Percentiles rank a stretch among this genome's conserved stretches.
Conservation (phyloP, 371 early-diverging fungal genomes). For the Mortierella sp. region DNA sequence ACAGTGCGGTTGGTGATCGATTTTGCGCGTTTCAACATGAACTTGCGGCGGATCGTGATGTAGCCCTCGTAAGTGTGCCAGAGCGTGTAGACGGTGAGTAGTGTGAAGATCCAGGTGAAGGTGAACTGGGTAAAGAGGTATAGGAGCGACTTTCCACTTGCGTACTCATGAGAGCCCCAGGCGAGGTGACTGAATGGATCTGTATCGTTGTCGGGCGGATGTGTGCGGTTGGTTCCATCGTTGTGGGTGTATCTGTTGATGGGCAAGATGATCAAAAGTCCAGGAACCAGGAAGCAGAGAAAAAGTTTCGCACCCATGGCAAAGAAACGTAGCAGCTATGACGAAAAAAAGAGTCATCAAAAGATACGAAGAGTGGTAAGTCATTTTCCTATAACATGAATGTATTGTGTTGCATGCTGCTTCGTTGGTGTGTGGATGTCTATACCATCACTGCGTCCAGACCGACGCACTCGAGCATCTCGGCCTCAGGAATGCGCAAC, state of each 20-base stretch:
- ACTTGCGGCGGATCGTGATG: constrained; percentile 64
- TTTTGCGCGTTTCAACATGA: constrained; percentile 60
- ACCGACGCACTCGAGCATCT: constrained; percentile 63
- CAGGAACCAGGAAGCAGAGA: constrained; percentile 40
- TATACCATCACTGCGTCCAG: constrained; percentile 70
- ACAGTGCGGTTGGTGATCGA: constrained; percentile 68
- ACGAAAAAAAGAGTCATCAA: background rate
- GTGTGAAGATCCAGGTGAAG: constrained; percentile 72
- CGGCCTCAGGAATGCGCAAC: constrained; percentile 58
- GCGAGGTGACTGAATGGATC: background rate
- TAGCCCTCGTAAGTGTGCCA: constrained; percentile 72
- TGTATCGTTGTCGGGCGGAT: background rate
- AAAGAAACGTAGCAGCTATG: constrained; percentile 60
- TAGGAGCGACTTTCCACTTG: constrained; percentile 13
- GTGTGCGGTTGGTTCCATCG: background rate
- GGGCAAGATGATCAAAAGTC: constrained; percentile 58
- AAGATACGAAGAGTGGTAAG: background rate
- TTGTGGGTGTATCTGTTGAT: constrained; percentile 53
- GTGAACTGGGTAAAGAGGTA: constrained; percentile 68
- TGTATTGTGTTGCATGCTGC: too few species aligned
- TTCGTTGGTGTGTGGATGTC: too few species aligned
- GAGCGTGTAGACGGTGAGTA: constrained; percentile 68
- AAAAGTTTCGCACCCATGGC: constrained; percentile 63
- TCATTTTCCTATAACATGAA: too few species aligned
- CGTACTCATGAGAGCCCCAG: background rate